Percentiles rank a stretch among this genome's conserved stretches.
phyloP scores from a whole-genome alignment of 2,329 filamentous ascomycete species.

The Hymenoscyphus fructigenus region DNA sequence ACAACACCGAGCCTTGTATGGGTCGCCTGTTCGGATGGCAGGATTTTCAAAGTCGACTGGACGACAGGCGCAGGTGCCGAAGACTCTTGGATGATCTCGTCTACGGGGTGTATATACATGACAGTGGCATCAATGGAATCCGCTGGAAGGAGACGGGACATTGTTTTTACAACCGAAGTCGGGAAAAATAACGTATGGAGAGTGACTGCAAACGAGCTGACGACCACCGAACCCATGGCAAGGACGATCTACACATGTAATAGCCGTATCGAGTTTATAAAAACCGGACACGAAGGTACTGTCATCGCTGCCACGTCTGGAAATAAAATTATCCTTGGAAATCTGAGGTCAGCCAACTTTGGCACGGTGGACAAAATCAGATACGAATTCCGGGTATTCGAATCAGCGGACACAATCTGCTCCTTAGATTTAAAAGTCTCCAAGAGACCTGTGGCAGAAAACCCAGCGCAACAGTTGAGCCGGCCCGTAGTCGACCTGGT shows the following conservation, averaged over 20 bases:
- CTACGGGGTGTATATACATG: constrained; percentile 37
- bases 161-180: constrained; percentile 37
- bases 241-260: constrained; percentile 43
- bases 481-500: constrained; percentile 65
- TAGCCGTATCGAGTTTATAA: constrained; percentile 47
- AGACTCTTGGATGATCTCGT: constrained; percentile 41
- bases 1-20: constrained; percentile 50
- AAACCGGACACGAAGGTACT: constrained; percentile 53
- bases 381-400: constrained; percentile 59
- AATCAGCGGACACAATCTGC: constrained; percentile 62
- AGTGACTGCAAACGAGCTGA: constrained; percentile 39
- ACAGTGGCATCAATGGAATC: constrained; percentile 38
- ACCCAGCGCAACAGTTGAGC: constrained; percentile 34
- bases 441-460: constrained; percentile 22
- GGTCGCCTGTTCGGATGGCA: constrained; percentile 59
- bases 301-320: constrained; percentile 56
- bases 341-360: constrained; percentile 38
- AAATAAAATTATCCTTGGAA: constrained; percentile 61
- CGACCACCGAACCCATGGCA: constrained; percentile 31
- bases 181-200: constrained; percentile 35
- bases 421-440: constrained; percentile 62
- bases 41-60: constrained; percentile 60
- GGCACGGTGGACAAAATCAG: constrained; percentile 44
- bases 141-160: constrained; percentile 35
- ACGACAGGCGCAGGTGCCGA: constrained; percentile 46